Percentiles rank a stretch among this genome's conserved stretches.
Evolutionary conservation across 805 yeast species (phyloP).

Genomic region (Kluyveromyces starmeri): DNA sequence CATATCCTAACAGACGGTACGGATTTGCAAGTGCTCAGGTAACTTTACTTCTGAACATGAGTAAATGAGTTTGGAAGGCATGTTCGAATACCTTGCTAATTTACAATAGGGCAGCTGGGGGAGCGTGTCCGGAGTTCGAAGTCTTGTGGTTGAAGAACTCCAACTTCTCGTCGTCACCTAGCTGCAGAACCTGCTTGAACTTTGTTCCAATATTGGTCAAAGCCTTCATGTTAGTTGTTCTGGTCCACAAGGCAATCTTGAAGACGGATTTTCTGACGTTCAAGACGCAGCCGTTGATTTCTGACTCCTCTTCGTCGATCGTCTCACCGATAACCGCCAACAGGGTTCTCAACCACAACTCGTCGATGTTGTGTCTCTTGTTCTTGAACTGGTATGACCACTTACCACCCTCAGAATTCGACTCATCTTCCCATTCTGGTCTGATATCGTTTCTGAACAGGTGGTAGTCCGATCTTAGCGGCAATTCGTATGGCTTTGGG

Average conservation of each 20-base stretch:
- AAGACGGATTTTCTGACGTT: constrained; percentile 74
- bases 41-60: no score
- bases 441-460: constrained; percentile 87
- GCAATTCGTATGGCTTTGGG: constrained; percentile 86
- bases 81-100: no score
- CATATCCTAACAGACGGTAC: no score
- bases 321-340: constrained; percentile 93
- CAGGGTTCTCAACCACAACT: constrained; percentile 84
- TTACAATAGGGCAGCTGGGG: constrained; percentile 29
- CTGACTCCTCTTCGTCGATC: constrained; percentile 71
- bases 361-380: constrained; percentile 61
- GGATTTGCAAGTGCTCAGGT: no score
- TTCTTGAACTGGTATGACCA: constrained; percentile 76
- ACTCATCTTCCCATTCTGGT: constrained; percentile 97
- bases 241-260: constrained; percentile 92
- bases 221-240: constrained; percentile 49
- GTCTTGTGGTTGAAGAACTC: constrained; percentile 49
- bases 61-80: no score
- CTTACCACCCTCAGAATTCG: constrained; percentile 86
- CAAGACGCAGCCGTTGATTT: constrained; percentile 90
- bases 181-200: constrained; percentile 76
- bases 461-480: constrained; percentile 88
- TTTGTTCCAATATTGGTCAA: constrained; percentile 73
- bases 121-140: constrained; percentile 27
- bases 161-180: constrained; percentile 63